Evolutionary conservation across 75 land plant species (phyloP).

Genomic region (Pinus albicaulis): DNA sequence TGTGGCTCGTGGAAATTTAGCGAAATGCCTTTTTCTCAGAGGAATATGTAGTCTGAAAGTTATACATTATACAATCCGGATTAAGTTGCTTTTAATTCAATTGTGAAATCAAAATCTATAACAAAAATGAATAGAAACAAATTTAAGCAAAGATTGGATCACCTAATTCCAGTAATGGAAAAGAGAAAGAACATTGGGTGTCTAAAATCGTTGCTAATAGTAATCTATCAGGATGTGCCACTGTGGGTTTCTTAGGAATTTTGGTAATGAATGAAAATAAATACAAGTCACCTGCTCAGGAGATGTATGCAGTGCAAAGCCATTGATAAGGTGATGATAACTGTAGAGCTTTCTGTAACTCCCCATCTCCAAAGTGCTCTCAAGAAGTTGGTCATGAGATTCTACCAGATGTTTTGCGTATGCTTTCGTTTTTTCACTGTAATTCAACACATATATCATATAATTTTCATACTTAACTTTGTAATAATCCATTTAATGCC

Average conservation of each 20-base stretch:
- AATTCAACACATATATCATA: not conserved
- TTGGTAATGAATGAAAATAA: not conserved
- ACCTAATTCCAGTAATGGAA: too few species aligned
- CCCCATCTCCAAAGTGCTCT: conserved; percentile 31
- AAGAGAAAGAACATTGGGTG: too few species aligned
- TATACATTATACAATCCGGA: too few species aligned
- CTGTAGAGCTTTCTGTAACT: conserved; percentile 75
- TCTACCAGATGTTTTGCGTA: conserved; percentile 28
- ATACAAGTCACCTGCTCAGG: conserved; percentile 46
- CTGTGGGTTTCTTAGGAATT: not conserved
- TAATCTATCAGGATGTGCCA: not conserved
- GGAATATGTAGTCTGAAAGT: too few species aligned
- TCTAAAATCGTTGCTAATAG: too few species aligned
- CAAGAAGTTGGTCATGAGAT: conserved; percentile 60
- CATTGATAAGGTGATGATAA: conserved; percentile 70
- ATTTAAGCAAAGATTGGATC: too few species aligned
- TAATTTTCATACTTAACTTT: not conserved
- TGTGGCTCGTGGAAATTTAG: too few species aligned
- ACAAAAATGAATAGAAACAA: too few species aligned
- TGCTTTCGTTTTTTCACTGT: conserved; percentile 11
- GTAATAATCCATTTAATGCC: not conserved
- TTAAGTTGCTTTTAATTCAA: too few species aligned
- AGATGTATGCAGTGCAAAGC: conserved; percentile 70
- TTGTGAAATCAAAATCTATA: too few species aligned
- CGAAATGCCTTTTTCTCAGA: too few species aligned